phyloP scores from a whole-genome alignment of 148 eudicot species.

The Nepenthes gracilis region DNA sequence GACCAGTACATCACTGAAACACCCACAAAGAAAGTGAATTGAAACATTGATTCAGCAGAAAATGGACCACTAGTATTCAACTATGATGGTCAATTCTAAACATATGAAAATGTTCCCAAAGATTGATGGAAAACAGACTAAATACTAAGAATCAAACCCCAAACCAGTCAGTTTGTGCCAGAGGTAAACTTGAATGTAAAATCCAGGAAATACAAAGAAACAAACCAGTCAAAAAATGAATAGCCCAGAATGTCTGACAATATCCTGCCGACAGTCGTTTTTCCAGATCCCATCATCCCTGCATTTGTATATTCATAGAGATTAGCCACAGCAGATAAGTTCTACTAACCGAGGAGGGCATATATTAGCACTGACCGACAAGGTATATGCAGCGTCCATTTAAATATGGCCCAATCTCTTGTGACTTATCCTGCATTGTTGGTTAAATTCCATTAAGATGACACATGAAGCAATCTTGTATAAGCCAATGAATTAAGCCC shows the following conservation, averaged over 20 bases:
- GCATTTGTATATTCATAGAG: slow-evolving; percentile 9
- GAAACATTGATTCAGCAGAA: slow-evolving; percentile 1
- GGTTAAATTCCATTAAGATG: slow-evolving; percentile 9
- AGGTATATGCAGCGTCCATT: slow-evolving; percentile 79
- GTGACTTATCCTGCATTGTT: slow-evolving; percentile 59
- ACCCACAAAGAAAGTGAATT: slow-evolving; percentile 15
- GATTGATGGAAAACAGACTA: not conserved
- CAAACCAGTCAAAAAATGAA: slow-evolving; percentile 78
- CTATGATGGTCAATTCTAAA: not conserved
- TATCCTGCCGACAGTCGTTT: slow-evolving; percentile 85
- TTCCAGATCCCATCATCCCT: slow-evolving; percentile 99
- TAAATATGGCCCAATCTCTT: slow-evolving; percentile 47
- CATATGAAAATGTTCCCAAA: not conserved
- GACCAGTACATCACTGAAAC: slow-evolving; percentile 54
- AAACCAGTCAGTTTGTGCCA: not conserved
- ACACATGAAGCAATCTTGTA: not conserved
- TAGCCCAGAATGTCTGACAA: slow-evolving; percentile 69
- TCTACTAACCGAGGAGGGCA: not conserved
- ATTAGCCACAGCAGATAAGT: not conserved
- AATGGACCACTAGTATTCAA: slow-evolving; percentile 25
- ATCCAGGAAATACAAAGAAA: not conserved
- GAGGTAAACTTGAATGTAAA: not conserved
- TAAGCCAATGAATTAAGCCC: slow-evolving; percentile 2
- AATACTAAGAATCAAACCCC: not conserved
- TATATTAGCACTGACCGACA: slow-evolving; percentile 62